Evolutionary conservation across 2,329 filamentous ascomycete genomes (phyloP).

Genomic region (Paracoccidioides lutzii): DNA sequence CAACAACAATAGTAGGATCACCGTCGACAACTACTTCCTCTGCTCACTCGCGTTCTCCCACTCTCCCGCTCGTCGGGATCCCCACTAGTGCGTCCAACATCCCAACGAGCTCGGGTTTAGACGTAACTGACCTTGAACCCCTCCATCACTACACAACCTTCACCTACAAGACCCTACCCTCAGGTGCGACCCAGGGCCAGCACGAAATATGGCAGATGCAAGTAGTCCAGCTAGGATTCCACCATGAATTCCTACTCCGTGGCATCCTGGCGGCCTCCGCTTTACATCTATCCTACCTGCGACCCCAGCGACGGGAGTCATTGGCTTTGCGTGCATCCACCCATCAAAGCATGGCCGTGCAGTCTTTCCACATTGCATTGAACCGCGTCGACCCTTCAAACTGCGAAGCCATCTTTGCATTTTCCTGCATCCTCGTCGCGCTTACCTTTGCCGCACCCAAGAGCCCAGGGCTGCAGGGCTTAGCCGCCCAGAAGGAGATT

Average conservation of each 20-base stretch:
- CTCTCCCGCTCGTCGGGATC: neutral
- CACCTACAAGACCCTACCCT: conserved; percentile 15
- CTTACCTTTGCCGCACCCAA: conserved; percentile 15
- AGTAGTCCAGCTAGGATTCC: conserved; percentile 21
- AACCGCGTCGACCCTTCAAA: conserved; percentile 25
- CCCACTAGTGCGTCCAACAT: conserved; percentile 8
- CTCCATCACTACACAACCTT: conserved; percentile 20
- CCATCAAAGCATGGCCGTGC: conserved; percentile 19
- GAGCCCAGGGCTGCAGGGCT: conserved; percentile 12
- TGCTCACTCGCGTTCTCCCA: neutral
- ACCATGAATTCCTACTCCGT: conserved; percentile 28
- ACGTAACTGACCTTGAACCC: conserved; percentile 20
- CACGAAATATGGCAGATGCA: conserved; percentile 20
- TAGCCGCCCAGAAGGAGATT: conserved; percentile 17
- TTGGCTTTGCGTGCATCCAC: conserved; percentile 16
- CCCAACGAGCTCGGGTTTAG: conserved; percentile 15
- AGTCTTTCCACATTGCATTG: conserved; percentile 16
- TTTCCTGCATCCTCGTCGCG: conserved; percentile 20
- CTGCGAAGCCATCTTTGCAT: conserved; percentile 27
- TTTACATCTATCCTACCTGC: conserved; percentile 25
- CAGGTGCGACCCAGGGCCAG: conserved; percentile 12
- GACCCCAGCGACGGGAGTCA: conserved; percentile 15
- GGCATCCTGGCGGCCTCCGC: conserved; percentile 27
- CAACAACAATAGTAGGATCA: neutral
- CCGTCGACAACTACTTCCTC: neutral